Conservation (phyloP, 768 basidiomycete species). For the Melanogaster broomeanus region DNA sequence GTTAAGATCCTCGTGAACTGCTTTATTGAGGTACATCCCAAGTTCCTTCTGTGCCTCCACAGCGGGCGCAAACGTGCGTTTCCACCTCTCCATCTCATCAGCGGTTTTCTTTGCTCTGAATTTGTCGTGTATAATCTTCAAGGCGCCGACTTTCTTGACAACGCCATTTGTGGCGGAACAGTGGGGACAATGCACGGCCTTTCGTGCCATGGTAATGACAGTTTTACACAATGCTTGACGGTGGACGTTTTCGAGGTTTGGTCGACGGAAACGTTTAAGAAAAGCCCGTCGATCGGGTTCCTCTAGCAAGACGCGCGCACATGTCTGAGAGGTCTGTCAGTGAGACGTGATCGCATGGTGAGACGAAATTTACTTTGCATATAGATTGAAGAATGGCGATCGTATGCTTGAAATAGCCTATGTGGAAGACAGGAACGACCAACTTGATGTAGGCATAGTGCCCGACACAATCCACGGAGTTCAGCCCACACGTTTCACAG, state of each 20-base stretch:
- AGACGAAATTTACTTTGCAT: conserved; percentile 70
- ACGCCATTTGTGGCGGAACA: conserved; percentile 93
- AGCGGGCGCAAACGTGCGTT: conserved; percentile 77
- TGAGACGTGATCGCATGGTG: neutral
- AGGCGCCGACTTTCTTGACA: conserved; percentile 92
- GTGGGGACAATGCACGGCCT: conserved; percentile 89
- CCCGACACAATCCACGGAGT: conserved; percentile 92
- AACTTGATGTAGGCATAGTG: conserved; percentile 99
- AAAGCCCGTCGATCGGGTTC: conserved; percentile 83
- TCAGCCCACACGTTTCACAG: conserved; percentile 94
- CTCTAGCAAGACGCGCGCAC: conserved; percentile 87
- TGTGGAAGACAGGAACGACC: conserved; percentile 95
- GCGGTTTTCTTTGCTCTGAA: conserved; percentile 92
- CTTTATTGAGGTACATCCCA: conserved; percentile 80
- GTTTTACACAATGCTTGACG: conserved; percentile 80
- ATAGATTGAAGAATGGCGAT: conserved; percentile 93
- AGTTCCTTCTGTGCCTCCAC: conserved; percentile 88
- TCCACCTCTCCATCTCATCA: conserved; percentile 86
- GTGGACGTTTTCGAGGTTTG: conserved; percentile 90
- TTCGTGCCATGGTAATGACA: conserved; percentile 85
- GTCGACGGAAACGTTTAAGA: conserved; percentile 88
- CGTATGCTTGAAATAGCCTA: conserved; percentile 97
- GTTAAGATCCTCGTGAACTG: conserved; percentile 90
- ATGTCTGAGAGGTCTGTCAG: conserved; percentile 55
- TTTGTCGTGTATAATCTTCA: conserved; percentile 98